phyloP scores from a whole-genome alignment of 2,329 filamentous ascomycete genomes.

The Ascochyta fabae region DNA sequence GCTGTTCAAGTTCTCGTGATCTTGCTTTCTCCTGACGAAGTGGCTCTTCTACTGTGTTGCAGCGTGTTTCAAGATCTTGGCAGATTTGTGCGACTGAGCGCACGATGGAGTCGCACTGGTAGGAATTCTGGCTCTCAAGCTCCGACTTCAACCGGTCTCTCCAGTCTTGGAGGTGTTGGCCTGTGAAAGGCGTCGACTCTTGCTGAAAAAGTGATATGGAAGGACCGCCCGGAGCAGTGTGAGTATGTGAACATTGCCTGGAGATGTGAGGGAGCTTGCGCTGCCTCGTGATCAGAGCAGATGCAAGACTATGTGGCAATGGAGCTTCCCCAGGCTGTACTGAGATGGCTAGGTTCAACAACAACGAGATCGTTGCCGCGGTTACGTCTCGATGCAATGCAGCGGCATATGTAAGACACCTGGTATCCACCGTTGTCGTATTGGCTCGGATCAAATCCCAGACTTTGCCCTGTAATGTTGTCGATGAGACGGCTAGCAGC shows the following conservation, averaged over 20 bases:
- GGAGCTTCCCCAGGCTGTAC: slow-evolving; percentile 21
- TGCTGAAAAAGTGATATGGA: slow-evolving; percentile 46
- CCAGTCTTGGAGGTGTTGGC: slow-evolving; percentile 55
- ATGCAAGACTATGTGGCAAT: slow-evolving; percentile 26
- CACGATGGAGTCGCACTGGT: slow-evolving; percentile 56
- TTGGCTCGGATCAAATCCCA: slow-evolving; percentile 23
- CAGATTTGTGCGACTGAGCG: slow-evolving; percentile 61
- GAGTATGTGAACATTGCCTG: slow-evolving; percentile 28
- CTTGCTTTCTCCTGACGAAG: slow-evolving; percentile 54
- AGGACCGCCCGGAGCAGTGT: neutral
- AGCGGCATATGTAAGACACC: slow-evolving; percentile 24
- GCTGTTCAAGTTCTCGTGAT: slow-evolving; percentile 39
- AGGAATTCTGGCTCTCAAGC: slow-evolving; percentile 48
- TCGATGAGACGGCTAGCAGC: slow-evolving; percentile 34
- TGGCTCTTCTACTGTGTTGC: slow-evolving; percentile 62
- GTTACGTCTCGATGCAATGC: slow-evolving; percentile 25
- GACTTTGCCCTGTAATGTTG: slow-evolving; percentile 29
- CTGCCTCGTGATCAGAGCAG: slow-evolving; percentile 39
- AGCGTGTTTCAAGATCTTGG: slow-evolving; percentile 63
- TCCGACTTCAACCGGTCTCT: slow-evolving; percentile 53
- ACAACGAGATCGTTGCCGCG: slow-evolving; percentile 34
- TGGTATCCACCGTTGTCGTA: neutral
- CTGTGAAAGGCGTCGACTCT: slow-evolving; percentile 47
- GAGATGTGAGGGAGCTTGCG: slow-evolving; percentile 20
- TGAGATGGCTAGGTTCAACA: slow-evolving; percentile 36